Conservation (phyloP, 352 stramenopile species). For the Phytophthora uliginosa region DNA sequence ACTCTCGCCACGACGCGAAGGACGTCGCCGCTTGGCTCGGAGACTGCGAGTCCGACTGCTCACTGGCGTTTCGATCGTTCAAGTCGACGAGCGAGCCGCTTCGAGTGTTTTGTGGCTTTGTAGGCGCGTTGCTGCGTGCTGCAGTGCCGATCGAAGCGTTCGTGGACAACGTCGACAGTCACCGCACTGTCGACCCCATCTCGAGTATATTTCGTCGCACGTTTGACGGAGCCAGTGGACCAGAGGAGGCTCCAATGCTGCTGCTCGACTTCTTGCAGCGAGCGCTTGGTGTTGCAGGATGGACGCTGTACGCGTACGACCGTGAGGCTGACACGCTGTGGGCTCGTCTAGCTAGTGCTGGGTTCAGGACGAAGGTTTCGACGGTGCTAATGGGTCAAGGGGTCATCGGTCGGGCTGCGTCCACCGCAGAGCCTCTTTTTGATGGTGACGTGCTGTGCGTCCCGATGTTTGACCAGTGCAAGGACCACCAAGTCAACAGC, state of each 20-base stretch:
- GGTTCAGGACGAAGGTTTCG: conserved; percentile 28
- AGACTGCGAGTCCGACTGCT: conserved; percentile 31
- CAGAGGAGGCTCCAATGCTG: conserved; percentile 6
- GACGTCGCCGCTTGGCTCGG: conserved; percentile 59
- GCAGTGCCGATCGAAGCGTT: conserved; percentile 45
- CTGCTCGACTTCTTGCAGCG: conserved; percentile 65
- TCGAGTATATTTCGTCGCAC: conserved; percentile 11
- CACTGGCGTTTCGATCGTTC: conserved; percentile 18
- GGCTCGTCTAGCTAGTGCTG: conserved; percentile 46
- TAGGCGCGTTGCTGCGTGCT: conserved; percentile 65
- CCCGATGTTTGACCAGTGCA: conserved; percentile 51
- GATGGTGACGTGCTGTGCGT: conserved; percentile 61
- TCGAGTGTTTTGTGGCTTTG: conserved; percentile 68
- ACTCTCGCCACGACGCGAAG: conserved; percentile 57
- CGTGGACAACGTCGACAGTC: conserved; percentile 14
- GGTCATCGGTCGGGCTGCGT: conserved; percentile 60
- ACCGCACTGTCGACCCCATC: conserved; percentile 6
- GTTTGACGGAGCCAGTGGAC: background rate
- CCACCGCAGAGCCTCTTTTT: conserved; percentile 39
- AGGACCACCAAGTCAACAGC: conserved; percentile 58
- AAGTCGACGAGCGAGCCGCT: conserved; percentile 50
- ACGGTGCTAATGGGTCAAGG: conserved; percentile 65
- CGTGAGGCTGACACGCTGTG: conserved; percentile 61
- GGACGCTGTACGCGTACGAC: conserved; percentile 70
- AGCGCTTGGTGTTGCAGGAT: conserved; percentile 60